A percentile compares a stretch with the other conserved stretches of the same genome.
Evolutionary conservation across 148 eudicot genomes (phyloP).

Genomic region (Diospyros kaki): DNA sequence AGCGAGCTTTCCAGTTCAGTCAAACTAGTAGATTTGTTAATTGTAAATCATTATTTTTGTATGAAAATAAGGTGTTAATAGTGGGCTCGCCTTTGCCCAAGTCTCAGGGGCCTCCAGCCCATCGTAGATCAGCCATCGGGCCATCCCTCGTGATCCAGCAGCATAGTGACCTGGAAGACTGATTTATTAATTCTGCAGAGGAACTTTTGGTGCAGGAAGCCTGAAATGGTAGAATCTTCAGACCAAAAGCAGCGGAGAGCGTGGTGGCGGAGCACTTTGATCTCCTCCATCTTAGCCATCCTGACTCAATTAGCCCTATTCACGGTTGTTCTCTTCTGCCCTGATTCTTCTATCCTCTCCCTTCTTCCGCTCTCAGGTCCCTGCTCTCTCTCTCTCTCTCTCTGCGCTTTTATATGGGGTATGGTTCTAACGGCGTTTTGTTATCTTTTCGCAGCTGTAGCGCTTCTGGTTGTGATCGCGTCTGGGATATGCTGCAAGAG

Average conservation of each 20-base stretch:
- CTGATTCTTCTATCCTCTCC: conserved; percentile 28
- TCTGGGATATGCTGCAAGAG: conserved; percentile 37
- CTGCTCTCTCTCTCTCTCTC: not conserved
- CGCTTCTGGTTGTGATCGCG: conserved; percentile 31
- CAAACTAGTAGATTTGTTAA: too few species aligned
- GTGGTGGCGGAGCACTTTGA: conserved; percentile 9
- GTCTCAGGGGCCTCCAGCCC: too few species aligned
- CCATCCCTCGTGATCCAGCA: too few species aligned
- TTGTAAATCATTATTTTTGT: too few species aligned
- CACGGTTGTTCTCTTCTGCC: conserved; percentile 35
- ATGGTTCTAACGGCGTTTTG: not conserved
- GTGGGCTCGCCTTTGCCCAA: too few species aligned
- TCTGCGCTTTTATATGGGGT: not conserved
- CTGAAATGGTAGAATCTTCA: conserved; percentile 13
- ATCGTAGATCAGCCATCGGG: too few species aligned
- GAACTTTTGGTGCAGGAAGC: not conserved
- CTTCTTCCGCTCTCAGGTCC: conserved; percentile 58
- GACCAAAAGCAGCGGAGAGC: conserved; percentile 12
- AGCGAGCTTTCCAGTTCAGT: too few species aligned
- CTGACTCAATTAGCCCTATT: conserved; percentile 43
- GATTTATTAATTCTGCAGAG: not conserved
- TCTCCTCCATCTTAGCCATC: conserved; percentile 29
- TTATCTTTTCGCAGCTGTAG: conserved; percentile 30
- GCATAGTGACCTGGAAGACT: not conserved
- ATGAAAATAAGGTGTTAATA: too few species aligned